phyloP scores from a whole-genome alignment of 768 basidiomycete species.

The Leccinum boreale region DNA sequence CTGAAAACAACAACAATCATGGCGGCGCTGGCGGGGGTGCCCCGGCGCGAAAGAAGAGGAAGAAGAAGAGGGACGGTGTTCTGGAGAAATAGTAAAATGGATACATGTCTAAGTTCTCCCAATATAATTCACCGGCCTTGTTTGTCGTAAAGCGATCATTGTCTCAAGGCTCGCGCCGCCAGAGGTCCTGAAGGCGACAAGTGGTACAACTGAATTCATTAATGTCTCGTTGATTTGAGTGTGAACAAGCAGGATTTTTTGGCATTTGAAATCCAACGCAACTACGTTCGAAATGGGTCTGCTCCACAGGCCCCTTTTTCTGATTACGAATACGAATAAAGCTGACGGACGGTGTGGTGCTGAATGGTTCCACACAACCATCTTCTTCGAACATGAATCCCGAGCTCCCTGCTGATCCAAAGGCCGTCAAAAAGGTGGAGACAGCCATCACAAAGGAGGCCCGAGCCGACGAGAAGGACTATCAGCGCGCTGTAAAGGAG shows the following conservation, averaged over 20 bases:
- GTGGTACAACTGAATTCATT: no score
- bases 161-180: no score
- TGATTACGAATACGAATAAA: background rate
- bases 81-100: slow-evolving; percentile 1
- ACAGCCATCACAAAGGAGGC: slow-evolving; percentile 47
- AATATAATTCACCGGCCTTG: background rate
- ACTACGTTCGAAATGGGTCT: background rate
- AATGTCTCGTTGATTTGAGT: no score
- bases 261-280: background rate
- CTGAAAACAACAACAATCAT: background rate
- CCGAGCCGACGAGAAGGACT: slow-evolving; percentile 45
- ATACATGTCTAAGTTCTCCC: background rate
- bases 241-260: no score
- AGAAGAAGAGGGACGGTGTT: slow-evolving; percentile 5
- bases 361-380: background rate
- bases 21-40: background rate
- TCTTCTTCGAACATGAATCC: slow-evolving; percentile 20
- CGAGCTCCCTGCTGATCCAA: slow-evolving; percentile 18
- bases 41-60: slow-evolving; percentile 23
- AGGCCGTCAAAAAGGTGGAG: slow-evolving; percentile 40
- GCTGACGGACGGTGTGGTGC: background rate
- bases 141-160: background rate
- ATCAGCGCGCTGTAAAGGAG: slow-evolving; percentile 55
- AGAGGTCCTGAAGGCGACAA: no score
- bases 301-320: slow-evolving; percentile 11